Evolutionary conservation across 2,329 filamentous ascomycete genomes (phyloP).

Genomic region (Aureobasidium zeae): DNA sequence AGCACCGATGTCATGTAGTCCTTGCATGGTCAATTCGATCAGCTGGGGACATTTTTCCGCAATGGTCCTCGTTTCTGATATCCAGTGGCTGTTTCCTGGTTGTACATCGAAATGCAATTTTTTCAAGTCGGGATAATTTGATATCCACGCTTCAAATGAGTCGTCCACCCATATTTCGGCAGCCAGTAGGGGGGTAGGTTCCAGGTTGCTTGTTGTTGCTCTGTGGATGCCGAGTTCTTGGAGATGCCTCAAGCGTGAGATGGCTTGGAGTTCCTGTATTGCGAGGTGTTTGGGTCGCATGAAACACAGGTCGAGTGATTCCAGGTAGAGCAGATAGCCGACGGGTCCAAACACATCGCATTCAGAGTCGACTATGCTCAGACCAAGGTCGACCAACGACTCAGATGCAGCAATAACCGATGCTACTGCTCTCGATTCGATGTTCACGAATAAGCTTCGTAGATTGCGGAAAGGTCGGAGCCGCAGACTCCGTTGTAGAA

Average conservation of each 20-base stretch:
- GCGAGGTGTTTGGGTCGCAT: not conserved
- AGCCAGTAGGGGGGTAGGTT: not conserved
- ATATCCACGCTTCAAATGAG: not conserved
- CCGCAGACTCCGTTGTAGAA: not conserved
- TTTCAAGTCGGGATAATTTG: not conserved
- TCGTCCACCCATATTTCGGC: not conserved
- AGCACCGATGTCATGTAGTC: slow-evolving; percentile 2
- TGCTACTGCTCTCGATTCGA: not conserved
- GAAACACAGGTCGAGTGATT: not conserved
- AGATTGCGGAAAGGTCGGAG: not conserved
- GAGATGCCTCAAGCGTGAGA: not conserved
- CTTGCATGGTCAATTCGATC: not conserved
- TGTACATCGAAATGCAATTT: not conserved
- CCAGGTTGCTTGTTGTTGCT: not conserved
- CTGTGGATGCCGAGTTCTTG: not conserved
- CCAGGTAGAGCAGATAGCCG: not conserved
- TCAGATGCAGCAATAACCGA: not conserved
- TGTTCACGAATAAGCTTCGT: not conserved
- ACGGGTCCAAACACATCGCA: not conserved
- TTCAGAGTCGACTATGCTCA: not conserved
- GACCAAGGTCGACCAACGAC: not conserved
- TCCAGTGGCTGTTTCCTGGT: not conserved
- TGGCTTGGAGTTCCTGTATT: not conserved
- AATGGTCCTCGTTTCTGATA: not conserved
- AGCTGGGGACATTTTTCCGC: not conserved